Base-by-base conservation (phyloP, 2,329 filamentous ascomycete species). In the Aspergillus bombycis region DNA sequence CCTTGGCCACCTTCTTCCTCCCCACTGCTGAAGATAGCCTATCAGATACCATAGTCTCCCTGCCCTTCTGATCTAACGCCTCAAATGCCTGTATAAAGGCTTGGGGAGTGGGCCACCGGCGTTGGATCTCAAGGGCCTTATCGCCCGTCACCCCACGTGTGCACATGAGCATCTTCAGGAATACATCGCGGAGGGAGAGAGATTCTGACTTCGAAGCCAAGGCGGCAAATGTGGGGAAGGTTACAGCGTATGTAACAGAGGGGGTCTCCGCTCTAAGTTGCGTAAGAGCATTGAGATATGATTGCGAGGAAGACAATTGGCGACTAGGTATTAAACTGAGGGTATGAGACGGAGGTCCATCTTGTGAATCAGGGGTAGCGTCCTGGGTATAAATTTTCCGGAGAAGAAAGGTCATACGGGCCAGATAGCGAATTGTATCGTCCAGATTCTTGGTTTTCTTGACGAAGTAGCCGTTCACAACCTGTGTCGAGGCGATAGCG, bases 161-260 rank as follows among this genome's bases (percentile, higher is more conserved):
- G 66, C 90, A 92, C 91, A 95, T 93, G 55, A 95, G 83, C 91
- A 95, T 94, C 77, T 94, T 94, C 30, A 95, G 79, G 69, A 87
- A 94, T 0, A 94, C 77, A 70, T 95, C 92, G 61, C 90, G 83
- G 11, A 94, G 79, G 0, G 91, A 91, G 69, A 93, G 85, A 63
- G 85, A 85, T 58, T 91, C 89, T 0, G 90, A 92, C 75, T 95
- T 95, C 10, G 89, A 91, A 0, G 88, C 88, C 52, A 94, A 78
- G 0, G 88, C 88, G 0, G 89, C 87, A 73, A 94, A 94, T 0
- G 89, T 89, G 0, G 84, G 79, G 69, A 93, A 93, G 12, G 85
- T 91, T 63, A 93, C 85, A 70, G 89, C 84, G 72, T 88, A 87
- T 4, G 82, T 82, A 9, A 70, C 62, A 3, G 72, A 65, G 0